A percentile compares a stretch with the other conserved stretches of the same genome.
phyloP scores from a whole-genome alignment of 306 rosid genomes.

The Ormosia emarginata region DNA sequence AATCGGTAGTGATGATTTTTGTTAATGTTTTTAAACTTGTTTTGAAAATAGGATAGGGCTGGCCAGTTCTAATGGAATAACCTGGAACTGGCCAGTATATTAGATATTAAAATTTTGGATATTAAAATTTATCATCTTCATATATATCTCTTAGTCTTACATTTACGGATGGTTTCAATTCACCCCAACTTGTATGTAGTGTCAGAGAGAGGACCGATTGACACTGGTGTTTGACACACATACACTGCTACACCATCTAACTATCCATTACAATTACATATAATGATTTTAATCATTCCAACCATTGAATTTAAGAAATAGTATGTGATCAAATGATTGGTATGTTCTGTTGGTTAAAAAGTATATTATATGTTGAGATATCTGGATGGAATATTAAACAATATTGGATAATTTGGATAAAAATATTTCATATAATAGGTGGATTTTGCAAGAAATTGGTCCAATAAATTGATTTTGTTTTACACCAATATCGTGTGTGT shows the following conservation, averaged over 20 bases:
- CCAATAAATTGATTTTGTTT: neutral
- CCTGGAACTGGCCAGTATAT: neutral
- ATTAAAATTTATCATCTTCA: neutral
- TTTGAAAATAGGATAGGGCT: constrained; percentile 1
- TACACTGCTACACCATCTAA: too few species aligned
- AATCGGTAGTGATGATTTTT: neutral
- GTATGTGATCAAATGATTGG: neutral
- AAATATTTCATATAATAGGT: neutral
- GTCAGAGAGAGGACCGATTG: neutral
- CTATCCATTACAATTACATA: neutral
- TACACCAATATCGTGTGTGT: neutral
- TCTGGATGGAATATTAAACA: neutral
- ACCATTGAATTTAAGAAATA: neutral
- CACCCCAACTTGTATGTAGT: neutral
- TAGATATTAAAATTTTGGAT: neutral
- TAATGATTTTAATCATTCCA: neutral
- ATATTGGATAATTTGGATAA: neutral
- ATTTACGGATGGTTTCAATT: neutral
- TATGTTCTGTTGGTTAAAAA: neutral
- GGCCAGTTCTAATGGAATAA: neutral
- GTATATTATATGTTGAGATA: neutral
- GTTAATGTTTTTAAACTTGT: neutral
- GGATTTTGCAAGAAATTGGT: neutral
- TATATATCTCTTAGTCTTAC: neutral
- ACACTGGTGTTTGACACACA: too few species aligned